phyloP scores from a whole-genome alignment of 2,329 filamentous ascomycete genomes.

The Sporothrix phasma region DNA sequence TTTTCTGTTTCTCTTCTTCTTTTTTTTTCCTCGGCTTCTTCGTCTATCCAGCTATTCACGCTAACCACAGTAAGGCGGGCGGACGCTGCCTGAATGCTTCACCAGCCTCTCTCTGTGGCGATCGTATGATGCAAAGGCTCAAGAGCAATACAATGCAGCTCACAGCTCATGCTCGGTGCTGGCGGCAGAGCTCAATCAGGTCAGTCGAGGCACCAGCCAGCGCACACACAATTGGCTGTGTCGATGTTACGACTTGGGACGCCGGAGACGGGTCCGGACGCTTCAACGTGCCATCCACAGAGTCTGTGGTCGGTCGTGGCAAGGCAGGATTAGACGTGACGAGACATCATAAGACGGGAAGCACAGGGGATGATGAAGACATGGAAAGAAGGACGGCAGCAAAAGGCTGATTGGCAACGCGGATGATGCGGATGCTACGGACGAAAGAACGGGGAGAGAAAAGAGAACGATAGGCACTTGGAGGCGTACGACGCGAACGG shows the following conservation, averaged over 20 bases:
- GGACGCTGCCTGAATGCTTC: not conserved
- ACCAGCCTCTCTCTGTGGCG: too few species aligned
- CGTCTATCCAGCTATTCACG: not conserved
- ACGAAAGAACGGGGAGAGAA: not conserved
- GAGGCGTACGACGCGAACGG: conserved; percentile 7
- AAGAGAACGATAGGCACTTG: not conserved
- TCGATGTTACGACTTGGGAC: not conserved
- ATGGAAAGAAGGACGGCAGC: not conserved
- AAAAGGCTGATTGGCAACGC: too few species aligned
- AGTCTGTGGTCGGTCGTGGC: not conserved
- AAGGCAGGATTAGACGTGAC: not conserved
- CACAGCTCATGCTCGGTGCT: not conserved
- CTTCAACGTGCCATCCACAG: not conserved
- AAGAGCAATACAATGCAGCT: not conserved
- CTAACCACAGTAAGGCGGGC: not conserved
- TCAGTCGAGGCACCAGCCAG: not conserved
- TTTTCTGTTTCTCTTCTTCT: not conserved
- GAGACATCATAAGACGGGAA: not conserved
- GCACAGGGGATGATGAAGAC: not conserved
- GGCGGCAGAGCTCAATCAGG: not conserved
- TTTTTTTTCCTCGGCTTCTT: too few species aligned
- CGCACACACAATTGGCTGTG: not conserved
- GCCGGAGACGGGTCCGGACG: conserved; percentile 1
- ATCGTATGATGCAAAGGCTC: not conserved
- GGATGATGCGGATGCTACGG: not conserved